These are phyloP conservation scores for Magnaporthiopsis rhizophila DNA, from an alignment of 2,329 filamentous ascomycete species.

Conservation along the genomic window DNA sequence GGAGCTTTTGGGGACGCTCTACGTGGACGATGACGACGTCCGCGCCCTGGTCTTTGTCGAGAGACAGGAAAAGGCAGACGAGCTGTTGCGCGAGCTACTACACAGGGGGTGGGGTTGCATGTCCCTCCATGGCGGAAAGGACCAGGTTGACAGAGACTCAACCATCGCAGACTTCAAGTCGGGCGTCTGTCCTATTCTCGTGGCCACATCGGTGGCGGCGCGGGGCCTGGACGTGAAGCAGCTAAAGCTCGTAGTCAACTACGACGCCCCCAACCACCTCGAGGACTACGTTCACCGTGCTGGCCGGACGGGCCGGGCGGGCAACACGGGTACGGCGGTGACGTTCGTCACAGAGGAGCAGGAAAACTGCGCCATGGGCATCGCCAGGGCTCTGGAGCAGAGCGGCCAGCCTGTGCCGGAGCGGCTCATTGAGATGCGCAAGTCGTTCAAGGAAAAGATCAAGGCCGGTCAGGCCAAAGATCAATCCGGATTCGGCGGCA, in stretches of 20 bases:
- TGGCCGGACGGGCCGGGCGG: conserved; percentile 87
- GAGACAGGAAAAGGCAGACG: conserved; percentile 82
- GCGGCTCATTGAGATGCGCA: conserved; percentile 54
- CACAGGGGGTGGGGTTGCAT: conserved; percentile 83
- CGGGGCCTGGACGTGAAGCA: conserved; percentile 94
- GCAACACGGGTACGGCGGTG: conserved; percentile 88
- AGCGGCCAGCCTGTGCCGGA: conserved; percentile 80
- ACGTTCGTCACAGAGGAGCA: conserved; percentile 91
- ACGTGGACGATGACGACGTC: conserved; percentile 80
- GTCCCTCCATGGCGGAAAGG: conserved; percentile 90
- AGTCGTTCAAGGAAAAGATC: conserved; percentile 78
- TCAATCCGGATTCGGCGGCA: conserved; percentile 85
- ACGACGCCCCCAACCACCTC: conserved; percentile 85
- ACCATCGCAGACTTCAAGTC: conserved; percentile 91
- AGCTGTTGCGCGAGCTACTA: conserved; percentile 68
- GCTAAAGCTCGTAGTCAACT: conserved; percentile 92
- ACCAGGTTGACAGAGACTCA: conserved; percentile 87
- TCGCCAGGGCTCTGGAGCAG: conserved; percentile 86
- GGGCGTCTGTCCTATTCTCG: conserved; percentile 79
- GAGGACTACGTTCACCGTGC: conserved; percentile 96
- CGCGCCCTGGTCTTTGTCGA: conserved; percentile 88
- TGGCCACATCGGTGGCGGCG: conserved; percentile 92
- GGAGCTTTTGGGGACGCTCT: conserved; percentile 79
- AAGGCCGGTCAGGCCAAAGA: conserved; percentile 88
- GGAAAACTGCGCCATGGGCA: conserved; percentile 81